Base-by-base conservation (phyloP, 164 flowering plant genomes). In the Macadamia integrifolia region DNA sequence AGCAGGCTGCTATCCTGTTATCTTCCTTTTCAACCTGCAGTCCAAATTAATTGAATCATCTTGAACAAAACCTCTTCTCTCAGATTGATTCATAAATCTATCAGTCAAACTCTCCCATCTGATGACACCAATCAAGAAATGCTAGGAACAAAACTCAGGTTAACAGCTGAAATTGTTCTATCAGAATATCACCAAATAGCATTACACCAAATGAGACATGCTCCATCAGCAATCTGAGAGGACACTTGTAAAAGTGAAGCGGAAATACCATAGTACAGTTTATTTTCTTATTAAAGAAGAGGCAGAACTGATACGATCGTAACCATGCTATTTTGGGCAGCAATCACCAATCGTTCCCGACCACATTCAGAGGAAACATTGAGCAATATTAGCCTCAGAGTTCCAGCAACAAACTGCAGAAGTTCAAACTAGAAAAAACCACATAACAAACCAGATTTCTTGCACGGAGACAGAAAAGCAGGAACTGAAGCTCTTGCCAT, bases 381-480 rank as follows among this genome's bases (percentile, higher is more conserved):
- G 60, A 23, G 59, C 49, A 50, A 48, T 49, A 49, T 61, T 53
- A 61, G 59, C 60, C 50, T 13, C 9, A 29, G 6, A 6, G 60
- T 61, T 29, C 40, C 60, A 50, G 15, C 31, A 58, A 32, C 52
- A 9, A 40, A 32, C 58, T 65, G 50, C 30, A 32, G 58, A 48
- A 71, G 64, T 58, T 49, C 6, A 9, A 65, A 63, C 58, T 29
- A 15, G 42, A 15, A 56, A 0, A 44, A 17, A 23, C 40, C 60
- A 69, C 4, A 5, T 56, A 42, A 11, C 46, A 60, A 43, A 68
- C 62, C 32, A 64, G n/a, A 23, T 44, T 63, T 50, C 60, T 65
- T 43, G 35, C 48, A 60, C 1, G 46, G 35, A 3, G 50, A 40
- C 66, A 30, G 58, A 65, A 42, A 43, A 35, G 59, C 68, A 58